These are phyloP conservation scores for Vigna trinervia DNA, from an alignment of 306 rosid genomes.

Conservation along the genomic window DNA sequence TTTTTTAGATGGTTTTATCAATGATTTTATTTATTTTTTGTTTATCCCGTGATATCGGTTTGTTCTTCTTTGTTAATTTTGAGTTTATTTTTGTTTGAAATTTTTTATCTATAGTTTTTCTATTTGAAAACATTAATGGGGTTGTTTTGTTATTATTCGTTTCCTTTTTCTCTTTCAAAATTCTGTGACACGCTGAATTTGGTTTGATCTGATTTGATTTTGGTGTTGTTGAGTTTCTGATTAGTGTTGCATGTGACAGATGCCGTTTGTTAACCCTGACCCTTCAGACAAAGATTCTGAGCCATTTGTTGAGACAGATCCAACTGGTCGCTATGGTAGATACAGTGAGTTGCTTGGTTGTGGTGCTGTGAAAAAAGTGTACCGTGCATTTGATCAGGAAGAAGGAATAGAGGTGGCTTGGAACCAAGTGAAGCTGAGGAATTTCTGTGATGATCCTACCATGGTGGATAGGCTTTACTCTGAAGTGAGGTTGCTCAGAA, in stretches of 20 bases:
- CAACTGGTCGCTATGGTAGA: conserved; percentile 74
- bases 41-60: background rate
- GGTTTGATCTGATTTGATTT: conserved; percentile 25
- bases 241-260: conserved; percentile 46
- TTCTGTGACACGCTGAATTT: background rate
- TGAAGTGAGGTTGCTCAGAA: conserved; percentile 72
- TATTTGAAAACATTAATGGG: background rate
- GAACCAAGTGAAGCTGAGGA: conserved; percentile 88
- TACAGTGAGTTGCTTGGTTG: conserved; percentile 73
- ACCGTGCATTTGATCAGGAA: conserved; percentile 90
- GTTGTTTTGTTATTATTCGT: background rate
- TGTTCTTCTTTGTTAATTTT: background rate
- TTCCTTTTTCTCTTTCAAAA: background rate
- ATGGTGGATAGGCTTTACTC: conserved; percentile 83
- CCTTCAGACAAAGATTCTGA: conserved; percentile 65
- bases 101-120: background rate
- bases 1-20: background rate
- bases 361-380: conserved; percentile 91
- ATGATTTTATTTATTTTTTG: background rate
- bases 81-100: background rate
- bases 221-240: background rate
- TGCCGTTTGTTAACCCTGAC: conserved; percentile 58
- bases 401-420: conserved; percentile 95
- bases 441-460: conserved; percentile 66
- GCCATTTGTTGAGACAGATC: conserved; percentile 72